Evolutionary conservation across 78 protist genomes (phyloP).

Genomic region (Polysphondylium violaceum): DNA sequence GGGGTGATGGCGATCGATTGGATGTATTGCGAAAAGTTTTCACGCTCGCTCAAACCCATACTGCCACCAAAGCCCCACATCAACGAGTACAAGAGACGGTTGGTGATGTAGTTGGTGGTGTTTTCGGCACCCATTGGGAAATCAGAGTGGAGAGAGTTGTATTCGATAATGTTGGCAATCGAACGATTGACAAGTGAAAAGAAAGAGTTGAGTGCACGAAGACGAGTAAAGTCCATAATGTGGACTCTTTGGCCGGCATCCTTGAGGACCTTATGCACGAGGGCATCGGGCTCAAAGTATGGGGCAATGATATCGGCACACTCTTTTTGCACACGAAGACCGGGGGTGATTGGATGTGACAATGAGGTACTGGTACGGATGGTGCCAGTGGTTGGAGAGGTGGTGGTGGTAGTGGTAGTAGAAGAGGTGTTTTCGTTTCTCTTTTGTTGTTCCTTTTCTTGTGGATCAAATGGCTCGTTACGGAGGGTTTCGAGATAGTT

Average conservation of each 20-base stretch:
- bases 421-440: conserved; percentile 36
- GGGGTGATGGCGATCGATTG: conserved; percentile 62
- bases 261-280: conserved; percentile 79
- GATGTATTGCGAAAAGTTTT: conserved; percentile 74
- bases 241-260: conserved; percentile 81
- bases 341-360: conserved; percentile 36
- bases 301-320: conserved; percentile 77
- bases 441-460: conserved; percentile 67
- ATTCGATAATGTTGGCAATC: conserved; percentile 73
- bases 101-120: conserved; percentile 39
- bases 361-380: not conserved
- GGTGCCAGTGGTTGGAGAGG: not conserved
- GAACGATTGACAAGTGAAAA: conserved; percentile 86
- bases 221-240: conserved; percentile 92
- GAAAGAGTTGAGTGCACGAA: conserved; percentile 83
- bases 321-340: conserved; percentile 49
- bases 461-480: conserved; percentile 75
- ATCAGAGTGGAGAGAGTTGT: conserved; percentile 89
- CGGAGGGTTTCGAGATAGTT: conserved; percentile 72
- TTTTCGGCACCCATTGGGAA: conserved; percentile 84
- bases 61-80: conserved; percentile 97
- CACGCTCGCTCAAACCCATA: conserved; percentile 75
- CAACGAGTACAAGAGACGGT: conserved; percentile 82
- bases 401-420: not conserved
- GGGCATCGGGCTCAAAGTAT: conserved; percentile 64